Base-by-base conservation (phyloP, 2,329 filamentous ascomycete genomes). In the Arthrobotrys conoides region DNA sequence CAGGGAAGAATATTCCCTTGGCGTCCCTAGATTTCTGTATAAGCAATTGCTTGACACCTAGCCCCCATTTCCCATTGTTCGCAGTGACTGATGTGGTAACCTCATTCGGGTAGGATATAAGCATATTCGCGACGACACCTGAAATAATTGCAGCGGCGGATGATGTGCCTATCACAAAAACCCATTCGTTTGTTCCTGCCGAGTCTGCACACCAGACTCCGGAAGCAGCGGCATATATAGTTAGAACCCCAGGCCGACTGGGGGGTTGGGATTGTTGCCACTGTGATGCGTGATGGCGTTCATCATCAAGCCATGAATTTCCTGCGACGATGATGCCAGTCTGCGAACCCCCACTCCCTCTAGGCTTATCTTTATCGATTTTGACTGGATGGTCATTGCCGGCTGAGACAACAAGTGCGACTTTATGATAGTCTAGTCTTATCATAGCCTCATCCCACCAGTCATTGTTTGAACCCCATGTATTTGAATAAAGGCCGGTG, bases 271-370 rank as follows among this genome's bases (percentile, higher is more conserved):
- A 20, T 51, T 64, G 55, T 27, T 24, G 16, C 18, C 24, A 71
- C n/a, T 71, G 68, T 5, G 68, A 71, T n/a, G 1, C 22, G 8
- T 16, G 10, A 33, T 36, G 16, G n/a, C 68, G 68, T 46, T 38
- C 57, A 46, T 71, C 33, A 27, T 64, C 44, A n/a, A 64, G 8
- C 55, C 44, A 71, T 6, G 41, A 51, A 18, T 41, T 64, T 10
- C 68, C 68, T 16, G 64, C 68, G 16, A 71, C 68, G 53, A 71
- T 64, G 30, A 71, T 22, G 20, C 68, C 51, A 5, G 55, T 71
- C 18, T 10, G 14, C 20, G 20, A 22, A 44, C 68, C 10, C 27
- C 68, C 22, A 10, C 55, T 53, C 9, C 46, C 46, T 12, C 18
- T 30, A 38, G 24, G 44, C 6, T 59, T 16, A 30, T 51, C 49